A percentile compares a stretch with the other conserved stretches of the same genome.
phyloP scores from a whole-genome alignment of 352 stramenopile species.

The Pythium periplocum region DNA sequence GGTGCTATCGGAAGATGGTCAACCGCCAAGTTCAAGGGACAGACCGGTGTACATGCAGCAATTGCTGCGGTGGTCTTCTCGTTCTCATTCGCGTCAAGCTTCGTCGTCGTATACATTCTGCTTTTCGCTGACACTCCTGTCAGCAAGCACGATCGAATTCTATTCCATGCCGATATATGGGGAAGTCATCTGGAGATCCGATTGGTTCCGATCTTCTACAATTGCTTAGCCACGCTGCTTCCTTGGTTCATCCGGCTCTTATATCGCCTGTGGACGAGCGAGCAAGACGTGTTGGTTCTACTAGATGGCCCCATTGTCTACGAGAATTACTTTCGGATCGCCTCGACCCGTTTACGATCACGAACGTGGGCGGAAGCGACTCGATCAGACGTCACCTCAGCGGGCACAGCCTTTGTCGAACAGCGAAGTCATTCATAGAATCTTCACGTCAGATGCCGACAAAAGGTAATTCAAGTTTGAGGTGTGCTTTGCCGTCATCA shows the following conservation, averaged over 20 bases:
- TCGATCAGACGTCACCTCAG: too few species aligned
- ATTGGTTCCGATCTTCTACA: slow-evolving; percentile 10
- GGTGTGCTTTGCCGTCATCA: too few species aligned
- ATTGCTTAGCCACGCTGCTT: slow-evolving; percentile 9
- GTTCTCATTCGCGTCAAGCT: neutral
- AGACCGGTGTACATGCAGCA: too few species aligned
- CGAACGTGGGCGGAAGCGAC: too few species aligned
- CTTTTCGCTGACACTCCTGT: neutral
- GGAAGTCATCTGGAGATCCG: neutral
- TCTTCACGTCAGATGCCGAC: too few species aligned
- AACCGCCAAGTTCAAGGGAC: too few species aligned
- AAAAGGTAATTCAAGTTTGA: too few species aligned
- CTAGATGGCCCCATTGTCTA: slow-evolving; percentile 10
- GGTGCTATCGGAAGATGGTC: too few species aligned
- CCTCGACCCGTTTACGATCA: too few species aligned
- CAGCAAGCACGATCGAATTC: neutral
- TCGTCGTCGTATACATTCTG: neutral
- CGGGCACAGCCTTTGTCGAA: too few species aligned
- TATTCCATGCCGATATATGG: neutral
- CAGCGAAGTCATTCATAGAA: too few species aligned
- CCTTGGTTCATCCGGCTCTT: slow-evolving; percentile 6
- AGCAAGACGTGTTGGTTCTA: slow-evolving; percentile 8
- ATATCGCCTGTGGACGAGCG: slow-evolving; percentile 6
- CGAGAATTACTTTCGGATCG: slow-evolving; percentile 6
- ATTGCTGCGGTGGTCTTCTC: neutral